Percentiles rank a stretch among this genome's conserved stretches.
phyloP scores from a whole-genome alignment of 805 yeast species.

The Dipodascus albidus region DNA sequence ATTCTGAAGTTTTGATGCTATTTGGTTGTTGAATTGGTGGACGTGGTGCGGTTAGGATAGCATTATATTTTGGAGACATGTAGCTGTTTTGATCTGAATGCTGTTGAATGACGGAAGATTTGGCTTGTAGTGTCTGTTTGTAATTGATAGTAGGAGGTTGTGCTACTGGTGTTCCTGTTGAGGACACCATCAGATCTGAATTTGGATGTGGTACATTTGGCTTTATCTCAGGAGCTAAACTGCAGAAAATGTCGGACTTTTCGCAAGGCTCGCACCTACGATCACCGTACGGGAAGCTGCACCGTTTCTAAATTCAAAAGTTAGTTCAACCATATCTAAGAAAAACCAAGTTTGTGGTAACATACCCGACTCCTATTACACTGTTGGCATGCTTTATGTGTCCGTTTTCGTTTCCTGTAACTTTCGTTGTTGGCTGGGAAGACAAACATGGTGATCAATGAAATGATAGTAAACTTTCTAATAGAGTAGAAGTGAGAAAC shows the following conservation, averaged over 20 bases:
- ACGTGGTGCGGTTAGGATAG: neutral
- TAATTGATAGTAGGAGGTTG: neutral
- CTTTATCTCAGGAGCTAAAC: constrained; percentile 17
- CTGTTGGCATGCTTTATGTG: constrained; percentile 31
- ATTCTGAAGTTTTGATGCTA: constrained; percentile 6
- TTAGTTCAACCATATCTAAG: neutral
- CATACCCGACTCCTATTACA: constrained; percentile 28
- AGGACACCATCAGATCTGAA: neutral
- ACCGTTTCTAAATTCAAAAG: constrained; percentile 18
- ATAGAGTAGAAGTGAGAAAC: too few species aligned
- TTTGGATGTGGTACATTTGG: constrained; percentile 8
- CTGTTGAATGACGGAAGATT: neutral
- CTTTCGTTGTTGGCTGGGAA: constrained; percentile 33
- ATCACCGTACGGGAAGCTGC: constrained; percentile 20
- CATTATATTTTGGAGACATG: neutral
- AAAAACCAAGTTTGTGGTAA: neutral
- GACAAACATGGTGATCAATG: constrained; percentile 30
- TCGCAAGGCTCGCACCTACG: constrained; percentile 25
- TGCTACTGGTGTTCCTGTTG: constrained; percentile 4
- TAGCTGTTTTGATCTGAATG: neutral
- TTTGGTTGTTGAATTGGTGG: neutral
- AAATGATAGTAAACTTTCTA: too few species aligned
- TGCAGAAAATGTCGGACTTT: constrained; percentile 22
- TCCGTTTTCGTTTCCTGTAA: constrained; percentile 32
- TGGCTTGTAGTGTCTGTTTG: constrained; percentile 1